Evolutionary conservation across 1,284 basidiomycete genomes (phyloP).

Genomic region (Pascua guehoae): DNA sequence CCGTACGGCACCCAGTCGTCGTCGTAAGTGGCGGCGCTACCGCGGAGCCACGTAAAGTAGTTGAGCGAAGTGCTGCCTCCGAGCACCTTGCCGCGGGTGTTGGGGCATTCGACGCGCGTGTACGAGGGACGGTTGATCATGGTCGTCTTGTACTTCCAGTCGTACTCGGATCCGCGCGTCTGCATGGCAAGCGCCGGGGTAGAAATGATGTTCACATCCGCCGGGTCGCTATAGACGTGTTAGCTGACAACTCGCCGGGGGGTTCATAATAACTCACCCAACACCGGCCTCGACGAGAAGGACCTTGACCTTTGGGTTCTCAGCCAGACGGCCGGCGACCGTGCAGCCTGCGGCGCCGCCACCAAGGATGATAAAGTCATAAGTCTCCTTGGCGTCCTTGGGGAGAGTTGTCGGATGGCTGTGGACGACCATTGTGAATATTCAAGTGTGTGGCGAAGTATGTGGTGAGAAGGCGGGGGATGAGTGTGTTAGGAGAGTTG

Average conservation of each 20-base stretch:
- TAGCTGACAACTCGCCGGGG: slow-evolving; percentile 42
- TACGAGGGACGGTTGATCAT: slow-evolving; percentile 15
- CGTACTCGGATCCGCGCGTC: slow-evolving; percentile 34
- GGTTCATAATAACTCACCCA: slow-evolving; percentile 3
- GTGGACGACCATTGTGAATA: neutral
- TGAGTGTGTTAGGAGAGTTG: neutral
- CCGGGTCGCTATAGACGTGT: slow-evolving; percentile 46
- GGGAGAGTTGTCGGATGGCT: slow-evolving; percentile 1
- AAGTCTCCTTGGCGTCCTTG: slow-evolving; percentile 5
- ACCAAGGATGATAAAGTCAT: slow-evolving; percentile 61
- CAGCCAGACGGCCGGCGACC: slow-evolving; percentile 58
- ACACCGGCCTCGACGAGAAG: slow-evolving; percentile 60
- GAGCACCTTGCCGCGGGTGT: slow-evolving; percentile 56
- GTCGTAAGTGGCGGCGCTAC: slow-evolving; percentile 55
- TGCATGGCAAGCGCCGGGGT: slow-evolving; percentile 53
- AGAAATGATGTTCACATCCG: slow-evolving; percentile 56
- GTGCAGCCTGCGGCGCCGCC: slow-evolving; percentile 60
- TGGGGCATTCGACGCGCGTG: slow-evolving; percentile 14
- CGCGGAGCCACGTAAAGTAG: slow-evolving; percentile 60
- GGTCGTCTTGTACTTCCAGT: slow-evolving; percentile 17
- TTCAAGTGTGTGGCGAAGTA: neutral
- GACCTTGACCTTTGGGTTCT: slow-evolving; percentile 53
- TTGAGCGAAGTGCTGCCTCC: slow-evolving; percentile 63
- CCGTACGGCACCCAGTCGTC: slow-evolving; percentile 51
- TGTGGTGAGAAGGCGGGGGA: neutral